Conservation (phyloP, 1,284 basidiomycete genomes). For the Schizophyllum commune region DNA sequence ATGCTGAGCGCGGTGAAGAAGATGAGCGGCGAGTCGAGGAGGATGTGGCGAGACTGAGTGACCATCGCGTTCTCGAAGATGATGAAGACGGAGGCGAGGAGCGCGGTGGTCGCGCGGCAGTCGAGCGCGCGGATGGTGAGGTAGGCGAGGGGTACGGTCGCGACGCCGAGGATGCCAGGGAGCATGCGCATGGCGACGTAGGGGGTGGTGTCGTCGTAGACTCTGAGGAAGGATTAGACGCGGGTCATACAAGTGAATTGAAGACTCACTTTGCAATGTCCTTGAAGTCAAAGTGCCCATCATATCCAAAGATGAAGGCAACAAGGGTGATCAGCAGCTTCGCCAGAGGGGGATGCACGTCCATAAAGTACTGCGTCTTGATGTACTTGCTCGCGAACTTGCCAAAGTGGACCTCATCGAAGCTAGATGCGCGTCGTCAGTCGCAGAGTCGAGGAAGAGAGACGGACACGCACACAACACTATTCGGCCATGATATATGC, state of each 20-base stretch:
- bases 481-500: conserved; percentile 73
- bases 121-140: conserved; percentile 90
- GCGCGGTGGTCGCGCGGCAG: conserved; percentile 82
- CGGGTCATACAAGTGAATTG: neutral
- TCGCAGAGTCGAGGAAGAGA: neutral
- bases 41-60: conserved; percentile 94
- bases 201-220: conserved; percentile 75
- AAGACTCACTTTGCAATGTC: conserved; percentile 85
- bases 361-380: conserved; percentile 88
- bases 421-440: conserved; percentile 40
- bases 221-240: conserved; percentile 32
- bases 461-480: conserved; percentile 71
- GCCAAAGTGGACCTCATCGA: conserved; percentile 96
- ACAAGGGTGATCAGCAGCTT: conserved; percentile 93
- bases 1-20: conserved; percentile 94
- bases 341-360: conserved; percentile 96
- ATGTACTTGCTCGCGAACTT: conserved; percentile 92
- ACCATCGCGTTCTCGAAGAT: conserved; percentile 96
- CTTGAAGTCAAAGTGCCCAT: conserved; percentile 94
- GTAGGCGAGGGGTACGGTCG: conserved; percentile 87
- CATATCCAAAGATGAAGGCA: conserved; percentile 84
- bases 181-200: conserved; percentile 96
- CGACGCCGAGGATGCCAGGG: conserved; percentile 85
- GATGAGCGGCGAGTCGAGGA: conserved; percentile 94
- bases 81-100: conserved; percentile 86